Base-by-base conservation (phyloP, 768 basidiomycete species). In the Rhizopogon vesiculosus region DNA sequence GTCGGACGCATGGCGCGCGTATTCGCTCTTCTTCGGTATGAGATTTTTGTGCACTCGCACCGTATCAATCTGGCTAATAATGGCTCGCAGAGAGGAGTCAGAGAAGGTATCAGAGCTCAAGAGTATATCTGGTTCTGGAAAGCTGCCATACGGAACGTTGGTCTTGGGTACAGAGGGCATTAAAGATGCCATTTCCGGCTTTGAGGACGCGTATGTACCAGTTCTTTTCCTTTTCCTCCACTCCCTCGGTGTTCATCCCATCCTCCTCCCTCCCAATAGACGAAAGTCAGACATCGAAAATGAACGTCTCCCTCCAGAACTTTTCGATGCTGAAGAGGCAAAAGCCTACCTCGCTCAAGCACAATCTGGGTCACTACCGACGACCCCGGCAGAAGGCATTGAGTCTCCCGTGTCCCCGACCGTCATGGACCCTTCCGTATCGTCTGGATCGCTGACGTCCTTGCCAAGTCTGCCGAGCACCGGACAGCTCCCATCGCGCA, bases 261-360 rank as follows among this genome's bases (percentile, higher is more conserved):
- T 33, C 22, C 25, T 25, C 25, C 25, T 25, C 25, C 18, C n/a
- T 15, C n/a, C 42, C 55, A 25, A 41, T 61, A 95, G 93, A 42
- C 93, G 94, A 58, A 95, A 94, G 75, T 93, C 91, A 43, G 97
- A 98, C 77, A 98, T 98, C 61, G 96, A 98, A 74, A 98, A 98
- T 73, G 97, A 99, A 72, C 88, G 94, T 35, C 77, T 98, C n/a
- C 97, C 96, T 2, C 96, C 96, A 2, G 93, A 98, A 15, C 79
- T 99, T 16, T 89, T 93, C 68, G 95, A 98, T 65, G 87, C 85
- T 6, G 69, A 70, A 56, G 85, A 89, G 71, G 87, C 85, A 54
- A 84, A 81, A 60, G 83, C 86, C 7, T 81, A 85, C 59, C 64
- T 89, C 54, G 59, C 66, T 48, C 68, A 67, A 56, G 60, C 55